phyloP scores from a whole-genome alignment of 495 filamentous ascomycete species.

The Penicillium simplicissimum region DNA sequence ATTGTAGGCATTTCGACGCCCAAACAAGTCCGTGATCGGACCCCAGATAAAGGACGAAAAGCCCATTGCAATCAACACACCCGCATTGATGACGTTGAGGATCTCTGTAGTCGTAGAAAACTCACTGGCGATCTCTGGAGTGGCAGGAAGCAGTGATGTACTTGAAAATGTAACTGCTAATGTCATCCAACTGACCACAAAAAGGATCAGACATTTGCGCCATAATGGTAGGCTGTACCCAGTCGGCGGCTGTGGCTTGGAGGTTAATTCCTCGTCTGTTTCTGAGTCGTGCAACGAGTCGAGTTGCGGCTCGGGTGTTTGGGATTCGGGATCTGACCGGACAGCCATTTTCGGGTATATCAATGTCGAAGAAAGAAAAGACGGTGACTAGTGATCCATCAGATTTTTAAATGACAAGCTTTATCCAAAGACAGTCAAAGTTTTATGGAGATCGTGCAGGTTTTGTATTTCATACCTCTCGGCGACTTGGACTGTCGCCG shows the following conservation, averaged over 20 bases:
- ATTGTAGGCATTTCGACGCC: slow-evolving; percentile 39
- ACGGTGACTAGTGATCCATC: no score
- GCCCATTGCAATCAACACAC: slow-evolving; percentile 59
- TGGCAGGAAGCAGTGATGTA: slow-evolving; percentile 44
- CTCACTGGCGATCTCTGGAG: slow-evolving; percentile 43
- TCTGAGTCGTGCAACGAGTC: slow-evolving; percentile 23
- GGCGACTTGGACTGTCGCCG: no score
- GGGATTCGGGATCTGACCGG: slow-evolving; percentile 24
- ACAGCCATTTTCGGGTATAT: slow-evolving; percentile 10
- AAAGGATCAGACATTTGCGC: slow-evolving; percentile 47
- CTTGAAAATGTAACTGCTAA: slow-evolving; percentile 46
- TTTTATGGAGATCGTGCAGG: no score
- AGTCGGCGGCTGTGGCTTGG: slow-evolving; percentile 19
- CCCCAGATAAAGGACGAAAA: slow-evolving; percentile 56
- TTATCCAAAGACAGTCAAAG: no score
- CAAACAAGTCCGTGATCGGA: slow-evolving; percentile 44
- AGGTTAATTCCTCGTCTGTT: slow-evolving; percentile 13
- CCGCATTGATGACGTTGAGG: slow-evolving; percentile 48
- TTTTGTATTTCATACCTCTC: no score
- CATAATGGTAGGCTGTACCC: slow-evolving; percentile 37
- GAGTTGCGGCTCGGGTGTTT: slow-evolving; percentile 23
- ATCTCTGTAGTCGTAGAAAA: slow-evolving; percentile 40
- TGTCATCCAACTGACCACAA: slow-evolving; percentile 46
- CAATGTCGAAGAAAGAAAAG: background rate
- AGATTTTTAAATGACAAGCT: no score